phyloP scores from a whole-genome alignment of 768 basidiomycete genomes.

The Cantharellus anzutake region DNA sequence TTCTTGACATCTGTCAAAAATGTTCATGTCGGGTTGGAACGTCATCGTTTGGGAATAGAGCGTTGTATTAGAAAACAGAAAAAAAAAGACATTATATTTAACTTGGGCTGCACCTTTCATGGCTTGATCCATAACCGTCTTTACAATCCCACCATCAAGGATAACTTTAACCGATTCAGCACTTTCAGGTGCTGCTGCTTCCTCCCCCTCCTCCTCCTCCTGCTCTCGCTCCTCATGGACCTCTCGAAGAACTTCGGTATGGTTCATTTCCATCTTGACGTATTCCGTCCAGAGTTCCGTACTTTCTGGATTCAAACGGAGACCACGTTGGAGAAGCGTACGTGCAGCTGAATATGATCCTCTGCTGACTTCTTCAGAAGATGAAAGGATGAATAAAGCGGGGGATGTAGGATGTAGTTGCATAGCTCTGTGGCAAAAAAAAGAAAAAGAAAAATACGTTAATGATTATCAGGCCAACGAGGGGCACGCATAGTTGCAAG shows the following conservation, averaged over 20 bases:
- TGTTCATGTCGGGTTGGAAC: slow-evolving; percentile 2
- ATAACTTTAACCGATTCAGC: slow-evolving; percentile 44
- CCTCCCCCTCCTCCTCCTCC: slow-evolving; percentile 8
- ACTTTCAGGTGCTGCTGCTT: slow-evolving; percentile 26
- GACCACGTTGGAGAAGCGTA: slow-evolving; percentile 64
- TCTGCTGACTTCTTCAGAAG: slow-evolving; percentile 62
- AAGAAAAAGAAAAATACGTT: neutral
- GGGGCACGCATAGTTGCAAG: neutral
- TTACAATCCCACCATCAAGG: slow-evolving; percentile 63
- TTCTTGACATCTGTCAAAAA: slow-evolving; percentile 20
- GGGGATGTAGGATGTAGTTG: slow-evolving; percentile 71
- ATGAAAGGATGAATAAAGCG: slow-evolving; percentile 65
- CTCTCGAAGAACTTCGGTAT: slow-evolving; percentile 45
- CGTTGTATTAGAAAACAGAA: slow-evolving; percentile 4
- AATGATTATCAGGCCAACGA: neutral
- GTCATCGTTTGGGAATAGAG: too few species aligned
- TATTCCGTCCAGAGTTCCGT: slow-evolving; percentile 77
- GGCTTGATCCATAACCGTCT: slow-evolving; percentile 56
- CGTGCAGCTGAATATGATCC: slow-evolving; percentile 64
- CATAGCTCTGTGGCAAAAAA: slow-evolving; percentile 36
- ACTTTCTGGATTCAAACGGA: slow-evolving; percentile 56
- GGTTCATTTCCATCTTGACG: slow-evolving; percentile 75
- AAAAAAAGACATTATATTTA: slow-evolving; percentile 11
- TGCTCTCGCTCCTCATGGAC: slow-evolving; percentile 10
- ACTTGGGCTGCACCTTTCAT: slow-evolving; percentile 35